phyloP scores from a whole-genome alignment of 2,329 filamentous ascomycete genomes.

The Chaetoscypha palmicola region DNA sequence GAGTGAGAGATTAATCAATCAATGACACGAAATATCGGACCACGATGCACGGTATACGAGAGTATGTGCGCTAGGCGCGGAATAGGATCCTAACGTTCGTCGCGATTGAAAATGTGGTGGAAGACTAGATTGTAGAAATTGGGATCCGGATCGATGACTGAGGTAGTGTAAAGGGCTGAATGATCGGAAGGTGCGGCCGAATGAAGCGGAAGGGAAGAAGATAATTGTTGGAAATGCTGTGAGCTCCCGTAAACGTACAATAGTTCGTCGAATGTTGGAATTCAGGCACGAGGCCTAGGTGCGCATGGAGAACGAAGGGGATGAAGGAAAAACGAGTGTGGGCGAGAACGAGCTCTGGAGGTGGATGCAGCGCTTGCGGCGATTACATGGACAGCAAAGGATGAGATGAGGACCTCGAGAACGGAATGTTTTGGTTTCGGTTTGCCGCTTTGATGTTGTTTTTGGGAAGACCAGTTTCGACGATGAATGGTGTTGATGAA shows the following conservation, averaged over 20 bases:
- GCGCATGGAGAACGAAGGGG: slow-evolving; percentile 9
- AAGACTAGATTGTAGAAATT: too few species aligned
- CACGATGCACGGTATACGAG: too few species aligned
- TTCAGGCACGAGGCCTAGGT: slow-evolving; percentile 4
- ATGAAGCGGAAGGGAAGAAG: too few species aligned
- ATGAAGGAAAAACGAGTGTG: slow-evolving; percentile 21
- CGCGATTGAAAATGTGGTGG: too few species aligned
- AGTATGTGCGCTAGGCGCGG: too few species aligned
- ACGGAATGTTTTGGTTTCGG: slow-evolving; percentile 6
- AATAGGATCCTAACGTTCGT: too few species aligned
- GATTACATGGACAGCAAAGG: slow-evolving; percentile 14
- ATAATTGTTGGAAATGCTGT: slow-evolving; percentile 15
- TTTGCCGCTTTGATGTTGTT: neutral
- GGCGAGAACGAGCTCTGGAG: slow-evolving; percentile 21
- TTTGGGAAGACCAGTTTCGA: neutral
- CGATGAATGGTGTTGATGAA: neutral
- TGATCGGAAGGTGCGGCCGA: too few species aligned
- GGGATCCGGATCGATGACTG: too few species aligned
- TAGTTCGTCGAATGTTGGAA: too few species aligned
- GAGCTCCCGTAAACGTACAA: slow-evolving; percentile 3
- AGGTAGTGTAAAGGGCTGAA: too few species aligned
- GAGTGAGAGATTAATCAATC: neutral
- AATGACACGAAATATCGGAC: too few species aligned
- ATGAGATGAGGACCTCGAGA: neutral
- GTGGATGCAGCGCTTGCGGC: slow-evolving; percentile 3